phyloP scores from a whole-genome alignment of 1,284 basidiomycete species.

The Prillingera fragicola region DNA sequence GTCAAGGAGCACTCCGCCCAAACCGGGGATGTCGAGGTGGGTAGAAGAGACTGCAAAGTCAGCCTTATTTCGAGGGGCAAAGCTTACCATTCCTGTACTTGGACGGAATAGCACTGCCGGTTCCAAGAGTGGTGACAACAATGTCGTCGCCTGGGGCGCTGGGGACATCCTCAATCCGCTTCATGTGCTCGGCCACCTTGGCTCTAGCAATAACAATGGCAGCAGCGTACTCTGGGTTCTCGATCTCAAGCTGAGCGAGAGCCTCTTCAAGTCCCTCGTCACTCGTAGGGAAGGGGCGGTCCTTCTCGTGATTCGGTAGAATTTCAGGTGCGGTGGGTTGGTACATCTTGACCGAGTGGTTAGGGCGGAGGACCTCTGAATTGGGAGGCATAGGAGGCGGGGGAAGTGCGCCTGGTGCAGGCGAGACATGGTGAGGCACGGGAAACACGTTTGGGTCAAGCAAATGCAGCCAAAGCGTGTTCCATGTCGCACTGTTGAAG shows the following conservation, averaged over 20 bases:
- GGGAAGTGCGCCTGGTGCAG: slow-evolving; percentile 1
- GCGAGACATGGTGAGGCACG: slow-evolving; percentile 55
- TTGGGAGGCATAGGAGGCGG: slow-evolving; percentile 51
- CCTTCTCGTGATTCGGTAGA: slow-evolving; percentile 21
- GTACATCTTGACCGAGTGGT: slow-evolving; percentile 30
- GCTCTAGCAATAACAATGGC: slow-evolving; percentile 21
- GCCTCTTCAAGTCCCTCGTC: slow-evolving; percentile 22
- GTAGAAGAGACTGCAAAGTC: slow-evolving; percentile 64
- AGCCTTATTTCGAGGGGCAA: background rate
- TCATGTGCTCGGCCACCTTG: slow-evolving; percentile 13
- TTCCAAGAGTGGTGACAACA: slow-evolving; percentile 72
- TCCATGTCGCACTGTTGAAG: slow-evolving; percentile 68
- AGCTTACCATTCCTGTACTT: slow-evolving; percentile 73
- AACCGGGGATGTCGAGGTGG: slow-evolving; percentile 61
- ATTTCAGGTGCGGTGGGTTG: slow-evolving; percentile 21
- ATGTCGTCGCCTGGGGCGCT: slow-evolving; percentile 59
- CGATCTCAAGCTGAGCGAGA: slow-evolving; percentile 4
- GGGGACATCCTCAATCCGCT: background rate
- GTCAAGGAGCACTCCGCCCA: slow-evolving; percentile 75
- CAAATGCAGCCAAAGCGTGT: slow-evolving; percentile 64
- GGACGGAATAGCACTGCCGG: slow-evolving; percentile 77
- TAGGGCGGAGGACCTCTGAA: slow-evolving; percentile 47
- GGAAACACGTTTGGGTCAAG: slow-evolving; percentile 72
- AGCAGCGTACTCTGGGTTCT: slow-evolving; percentile 22
- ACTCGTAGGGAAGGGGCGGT: slow-evolving; percentile 24